A percentile compares a stretch with the other conserved stretches of the same genome.
Conservation (phyloP, 768 basidiomycete genomes). For the Termitomyces sp. region DNA sequence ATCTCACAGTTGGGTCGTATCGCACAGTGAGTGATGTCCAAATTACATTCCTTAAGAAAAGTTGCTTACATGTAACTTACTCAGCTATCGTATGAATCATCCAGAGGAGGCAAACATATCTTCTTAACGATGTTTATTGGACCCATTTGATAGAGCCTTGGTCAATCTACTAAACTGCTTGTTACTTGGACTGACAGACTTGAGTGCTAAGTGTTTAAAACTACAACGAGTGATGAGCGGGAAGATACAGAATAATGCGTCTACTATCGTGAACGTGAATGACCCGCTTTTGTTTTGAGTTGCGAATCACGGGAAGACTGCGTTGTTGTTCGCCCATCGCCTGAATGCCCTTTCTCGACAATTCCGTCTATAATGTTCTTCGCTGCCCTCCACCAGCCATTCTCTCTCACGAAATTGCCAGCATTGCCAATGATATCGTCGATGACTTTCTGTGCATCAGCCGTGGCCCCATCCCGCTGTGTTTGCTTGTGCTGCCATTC, state of each 20-base stretch:
- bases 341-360: background rate
- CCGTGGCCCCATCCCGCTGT: constrained; percentile 16
- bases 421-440: constrained; percentile 32
- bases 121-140: background rate
- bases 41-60: background rate
- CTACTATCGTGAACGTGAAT: constrained; percentile 23
- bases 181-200: background rate
- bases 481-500: constrained; percentile 50
- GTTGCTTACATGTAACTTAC: too few relatives aligned
- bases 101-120: constrained; percentile 25
- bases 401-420: constrained; percentile 18
- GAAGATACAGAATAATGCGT: background rate
- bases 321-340: constrained; percentile 9
- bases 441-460: constrained; percentile 40
- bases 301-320: constrained; percentile 10
- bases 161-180: background rate
- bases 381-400: constrained; percentile 26
- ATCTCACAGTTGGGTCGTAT: constrained; percentile 65
- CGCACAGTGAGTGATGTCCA: constrained; percentile 44
- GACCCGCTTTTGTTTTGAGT: constrained; percentile 14
- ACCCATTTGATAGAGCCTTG: constrained; percentile 5
- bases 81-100: constrained; percentile 30
- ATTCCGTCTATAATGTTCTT: constrained; percentile 15
- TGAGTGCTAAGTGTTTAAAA: background rate
- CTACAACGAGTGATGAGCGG: background rate